Conservation (phyloP, 208 protist species). For the Trichomonas tenax region DNA sequence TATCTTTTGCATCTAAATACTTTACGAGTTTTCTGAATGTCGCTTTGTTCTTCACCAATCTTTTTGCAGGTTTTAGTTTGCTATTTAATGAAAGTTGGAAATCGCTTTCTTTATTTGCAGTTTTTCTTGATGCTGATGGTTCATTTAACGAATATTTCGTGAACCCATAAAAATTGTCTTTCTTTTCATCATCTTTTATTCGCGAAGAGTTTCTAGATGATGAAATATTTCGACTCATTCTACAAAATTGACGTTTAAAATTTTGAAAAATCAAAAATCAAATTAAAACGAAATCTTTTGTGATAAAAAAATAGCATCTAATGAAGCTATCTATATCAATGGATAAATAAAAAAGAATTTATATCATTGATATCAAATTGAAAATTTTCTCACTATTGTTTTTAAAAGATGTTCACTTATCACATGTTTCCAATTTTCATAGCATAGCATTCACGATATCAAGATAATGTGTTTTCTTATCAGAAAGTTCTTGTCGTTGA, state of each 20-base stretch:
- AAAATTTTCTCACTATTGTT: too few species aligned
- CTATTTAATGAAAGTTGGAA: neutral
- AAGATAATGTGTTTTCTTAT: too few species aligned
- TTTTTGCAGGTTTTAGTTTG: neutral
- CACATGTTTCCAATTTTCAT: too few species aligned
- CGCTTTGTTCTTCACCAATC: neutral
- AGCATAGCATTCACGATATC: too few species aligned
- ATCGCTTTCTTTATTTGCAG: neutral
- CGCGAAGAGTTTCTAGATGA: neutral
- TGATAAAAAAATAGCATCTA: too few species aligned
- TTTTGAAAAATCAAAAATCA: too few species aligned
- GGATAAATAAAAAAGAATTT: too few species aligned
- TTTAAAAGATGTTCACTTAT: too few species aligned
- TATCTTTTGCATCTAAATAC: neutral
- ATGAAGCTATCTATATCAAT: too few species aligned
- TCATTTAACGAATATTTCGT: neutral
- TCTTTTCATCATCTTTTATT: neutral
- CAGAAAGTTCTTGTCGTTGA: too few species aligned
- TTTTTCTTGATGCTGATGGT: neutral
- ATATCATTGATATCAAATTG: too few species aligned
- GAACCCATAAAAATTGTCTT: neutral
- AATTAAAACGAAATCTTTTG: too few species aligned
- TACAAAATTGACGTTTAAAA: neutral
- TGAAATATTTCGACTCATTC: neutral
- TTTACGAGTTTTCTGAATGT: neutral